Base-by-base conservation (phyloP, 306 rosid species). In the Ammopiptanthus mongolicus region DNA sequence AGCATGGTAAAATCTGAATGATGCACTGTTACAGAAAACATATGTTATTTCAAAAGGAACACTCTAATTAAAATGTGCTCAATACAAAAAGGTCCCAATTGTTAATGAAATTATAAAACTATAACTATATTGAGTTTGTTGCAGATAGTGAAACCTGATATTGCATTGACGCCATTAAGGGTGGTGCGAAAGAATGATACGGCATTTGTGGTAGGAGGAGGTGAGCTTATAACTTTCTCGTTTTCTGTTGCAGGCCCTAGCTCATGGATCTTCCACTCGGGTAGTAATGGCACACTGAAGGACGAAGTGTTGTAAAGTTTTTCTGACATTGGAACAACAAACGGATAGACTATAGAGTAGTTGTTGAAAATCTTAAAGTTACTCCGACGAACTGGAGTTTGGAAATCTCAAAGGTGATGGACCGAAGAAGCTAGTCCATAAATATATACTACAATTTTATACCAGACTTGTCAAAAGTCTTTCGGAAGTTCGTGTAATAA, bases 111-210 rank as follows among this genome's bases (percentile, higher is more conserved):
- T 14, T 8, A 25, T 8, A n/a, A 14, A 50, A 21, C 1, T 51
- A 48, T 19, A 8, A 4, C 15, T 14, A 33, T 34, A 34, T n/a
- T 12, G n/a, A 18, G 46, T 18, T 34, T 57, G 17, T 15, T 18
- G 51, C 3, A 44, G 37, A 4, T 2, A 23, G 34, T 50, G 25
- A 31, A 23, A 80, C 84, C 84, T 80, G 80, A 48, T 10, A 80
- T 66, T 33, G 80, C 63, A 47, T 80, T 80, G 65, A 80, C 50
- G 17, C 80, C 84, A 66, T 80, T 80, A 17, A 80, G 18, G 33
- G 75, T 65, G n/a, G 84, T 47, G 3, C 11, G 11, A 10, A 66
- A 46, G 50, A 74, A 47, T 11, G 84, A 36, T 0, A 47, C 5
- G 0, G 69, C 12, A 17, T 22, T 65, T 33, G 44, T 25, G 4